Conservation (phyloP, 129 eudicot genomes). For the Smallanthus sonchifolius region DNA sequence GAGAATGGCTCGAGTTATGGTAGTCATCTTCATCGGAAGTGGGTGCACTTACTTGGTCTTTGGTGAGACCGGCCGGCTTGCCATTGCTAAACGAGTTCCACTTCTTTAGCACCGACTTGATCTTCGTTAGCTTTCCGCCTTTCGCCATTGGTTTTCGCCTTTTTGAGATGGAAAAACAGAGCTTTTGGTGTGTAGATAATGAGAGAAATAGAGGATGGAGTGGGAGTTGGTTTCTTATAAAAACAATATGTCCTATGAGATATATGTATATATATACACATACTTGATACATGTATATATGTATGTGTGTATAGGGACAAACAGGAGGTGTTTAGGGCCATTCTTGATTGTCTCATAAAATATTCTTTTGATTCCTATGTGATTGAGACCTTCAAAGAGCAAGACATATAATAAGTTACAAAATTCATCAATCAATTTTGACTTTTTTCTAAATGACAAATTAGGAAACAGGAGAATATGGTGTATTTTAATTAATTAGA, state of each 20-base stretch:
- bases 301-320: slow-evolving; percentile 4
- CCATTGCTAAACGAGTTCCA: slow-evolving; percentile 29
- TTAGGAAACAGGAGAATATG: neutral
- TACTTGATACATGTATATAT: neutral
- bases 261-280: neutral
- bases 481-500: neutral
- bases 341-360: slow-evolving; percentile 33
- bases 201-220: slow-evolving; percentile 9
- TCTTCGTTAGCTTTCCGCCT: slow-evolving; percentile 40
- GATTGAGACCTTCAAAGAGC: slow-evolving; percentile 39
- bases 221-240: slow-evolving; percentile 24
- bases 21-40: slow-evolving; percentile 20
- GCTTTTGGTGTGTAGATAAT: slow-evolving; percentile 14
- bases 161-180: neutral
- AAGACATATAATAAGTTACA: neutral
- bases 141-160: slow-evolving; percentile 25
- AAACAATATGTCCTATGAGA: neutral
- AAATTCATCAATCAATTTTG: slow-evolving; percentile 16
- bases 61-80: slow-evolving; percentile 12
- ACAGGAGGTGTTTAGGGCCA: slow-evolving; percentile 31
- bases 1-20: slow-evolving; percentile 21
- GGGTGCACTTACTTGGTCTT: neutral
- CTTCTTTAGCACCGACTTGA: slow-evolving; percentile 33
- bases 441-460: slow-evolving; percentile 9
- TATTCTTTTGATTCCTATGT: slow-evolving; percentile 15